phyloP scores from a whole-genome alignment of 2,329 filamentous ascomycete genomes.

The Cercospora sojina region DNA sequence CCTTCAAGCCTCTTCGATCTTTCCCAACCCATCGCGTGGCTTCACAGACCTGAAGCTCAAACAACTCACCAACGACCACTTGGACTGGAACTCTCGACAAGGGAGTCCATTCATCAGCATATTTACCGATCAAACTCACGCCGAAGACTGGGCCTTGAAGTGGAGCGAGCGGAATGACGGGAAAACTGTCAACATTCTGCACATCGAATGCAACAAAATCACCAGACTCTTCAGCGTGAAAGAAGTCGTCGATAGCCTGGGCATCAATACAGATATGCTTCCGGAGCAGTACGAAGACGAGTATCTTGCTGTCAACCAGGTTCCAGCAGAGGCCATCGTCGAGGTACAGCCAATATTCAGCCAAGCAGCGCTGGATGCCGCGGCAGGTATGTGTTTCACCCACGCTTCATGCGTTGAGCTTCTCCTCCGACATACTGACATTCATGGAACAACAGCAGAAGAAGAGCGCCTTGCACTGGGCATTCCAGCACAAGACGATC shows the following conservation, averaged over 20 bases:
- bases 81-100: conserved; percentile 15
- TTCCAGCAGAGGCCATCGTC: conserved; percentile 17
- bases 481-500: neutral
- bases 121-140: conserved; percentile 14
- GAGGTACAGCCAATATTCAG: neutral
- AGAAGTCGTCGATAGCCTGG: conserved; percentile 11
- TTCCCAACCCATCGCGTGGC: conserved; percentile 16
- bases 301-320: conserved; percentile 18
- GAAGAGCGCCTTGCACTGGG: neutral
- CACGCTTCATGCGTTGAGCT: neutral
- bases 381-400: neutral
- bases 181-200: conserved; percentile 2
- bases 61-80: conserved; percentile 16
- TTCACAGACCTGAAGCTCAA: conserved; percentile 15
- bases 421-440: neutral
- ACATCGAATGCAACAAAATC: conserved; percentile 19
- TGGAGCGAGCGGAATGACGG: conserved; percentile 15
- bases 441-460: neutral
- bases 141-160: conserved; percentile 16
- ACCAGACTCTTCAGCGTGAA: conserved; percentile 16
- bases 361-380: conserved; percentile 4
- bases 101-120: conserved; percentile 18
- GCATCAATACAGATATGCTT: conserved; percentile 5
- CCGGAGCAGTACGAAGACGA: conserved; percentile 15
- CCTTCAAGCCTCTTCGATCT: conserved; percentile 13